Base-by-base conservation (phyloP, 768 basidiomycete species). In the Sporobolomyces pararoseus region DNA sequence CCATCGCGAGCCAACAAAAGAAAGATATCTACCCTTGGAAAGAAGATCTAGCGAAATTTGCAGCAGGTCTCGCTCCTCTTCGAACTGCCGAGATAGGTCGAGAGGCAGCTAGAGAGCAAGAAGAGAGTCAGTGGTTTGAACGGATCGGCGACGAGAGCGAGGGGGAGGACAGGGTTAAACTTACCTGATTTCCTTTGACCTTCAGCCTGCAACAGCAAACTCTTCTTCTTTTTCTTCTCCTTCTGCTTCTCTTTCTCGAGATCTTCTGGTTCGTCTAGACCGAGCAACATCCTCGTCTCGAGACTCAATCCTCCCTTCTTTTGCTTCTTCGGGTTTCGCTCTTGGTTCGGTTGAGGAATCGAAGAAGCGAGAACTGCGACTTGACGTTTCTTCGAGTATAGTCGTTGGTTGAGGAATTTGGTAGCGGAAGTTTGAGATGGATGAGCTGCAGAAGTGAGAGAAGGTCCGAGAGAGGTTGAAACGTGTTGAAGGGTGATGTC, bases 361-460 rank as follows among this genome's bases (percentile, higher is more conserved):
- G 59, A 61, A 7, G 50, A 35, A 29, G 39, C 35, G 52, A 73
- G 62, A 4, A 70, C 61, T 12, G 68, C 68, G 25, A 73, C 52
- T 27, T 63, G 67, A 12, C 72, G 72, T 54, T 70, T 70, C 49
- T 73, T 70, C 10, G 62, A 64, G 68, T 70, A 73, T 49, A 73
- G 65, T 16, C 72, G 72, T 12, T 53, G 13, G 17, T 62, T 60
- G 57, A 73, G 55, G 65, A 73, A 73, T 53, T 73, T 73, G 55
- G 72, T 60, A 4, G 72, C 72, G 13, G 68, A 66, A 31, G 65
- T 70, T 55, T 59, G 50, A 0, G 72, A 70, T 29, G 72, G 68
- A 32, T 63, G 67, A 21, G 68, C 51, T 19, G 72, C 57, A 4
- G 68, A 70, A 32, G 72, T 54, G 37, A 73, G 68, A 17, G 72